Evolutionary conservation across 106 monocot species (phyloP).

Genomic region (Apostasia ramifera): DNA sequence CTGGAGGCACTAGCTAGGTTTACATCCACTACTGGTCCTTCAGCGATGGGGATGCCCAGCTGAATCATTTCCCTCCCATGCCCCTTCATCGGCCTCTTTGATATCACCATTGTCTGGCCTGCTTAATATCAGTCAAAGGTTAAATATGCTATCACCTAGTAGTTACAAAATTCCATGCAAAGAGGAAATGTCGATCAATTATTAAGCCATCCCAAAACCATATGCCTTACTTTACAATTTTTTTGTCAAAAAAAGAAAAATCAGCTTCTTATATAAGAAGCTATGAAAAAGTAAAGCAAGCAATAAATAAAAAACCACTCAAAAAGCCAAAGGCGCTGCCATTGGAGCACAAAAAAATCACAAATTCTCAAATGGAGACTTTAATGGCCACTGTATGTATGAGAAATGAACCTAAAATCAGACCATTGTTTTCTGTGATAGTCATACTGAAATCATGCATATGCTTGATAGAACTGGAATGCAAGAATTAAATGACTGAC

Average conservation of each 20-base stretch:
- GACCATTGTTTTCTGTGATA: not conserved
- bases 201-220: not conserved
- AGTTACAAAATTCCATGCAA: not conserved
- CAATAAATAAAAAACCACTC: not conserved
- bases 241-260: not conserved
- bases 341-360: no score
- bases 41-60: slow-evolving; percentile 42
- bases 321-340: not conserved
- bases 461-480: not conserved
- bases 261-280: not conserved
- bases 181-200: no score
- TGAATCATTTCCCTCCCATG: slow-evolving; percentile 72
- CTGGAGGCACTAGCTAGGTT: slow-evolving; percentile 14
- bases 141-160: not conserved
- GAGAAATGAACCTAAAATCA: no score
- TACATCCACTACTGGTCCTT: slow-evolving; percentile 40
- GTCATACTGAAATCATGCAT: not conserved
- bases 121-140: slow-evolving; percentile 13
- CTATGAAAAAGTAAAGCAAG: not conserved
- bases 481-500: not conserved
- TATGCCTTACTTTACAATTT: not conserved
- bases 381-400: no score
- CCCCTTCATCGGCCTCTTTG: slow-evolving; percentile 60
- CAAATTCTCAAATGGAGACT: no score
- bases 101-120: slow-evolving; percentile 36